A percentile compares a stretch with the other conserved stretches of the same genome.
Evolutionary conservation across 192 early-diverging fungal species (phyloP).

Genomic region (Geranomyces michiganensis): DNA sequence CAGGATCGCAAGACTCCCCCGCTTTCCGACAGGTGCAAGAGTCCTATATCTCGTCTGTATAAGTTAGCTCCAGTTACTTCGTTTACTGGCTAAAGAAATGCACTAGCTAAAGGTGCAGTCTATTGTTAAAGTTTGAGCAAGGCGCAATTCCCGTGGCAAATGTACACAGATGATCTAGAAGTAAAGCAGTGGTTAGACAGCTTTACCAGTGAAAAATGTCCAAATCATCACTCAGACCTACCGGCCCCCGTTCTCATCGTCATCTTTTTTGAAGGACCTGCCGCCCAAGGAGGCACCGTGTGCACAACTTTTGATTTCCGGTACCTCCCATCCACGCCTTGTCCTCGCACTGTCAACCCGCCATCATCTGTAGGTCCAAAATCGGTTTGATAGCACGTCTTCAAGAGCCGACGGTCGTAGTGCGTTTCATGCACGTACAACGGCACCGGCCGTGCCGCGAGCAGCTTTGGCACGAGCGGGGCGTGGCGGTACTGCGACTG

Average conservation of each 20-base stretch:
- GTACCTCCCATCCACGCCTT: neutral
- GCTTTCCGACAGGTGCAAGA: too few species aligned
- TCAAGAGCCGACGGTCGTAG: slow-evolving; percentile 5
- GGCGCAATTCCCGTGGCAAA: slow-evolving; percentile 19
- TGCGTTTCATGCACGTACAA: neutral
- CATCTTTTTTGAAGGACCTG: neutral
- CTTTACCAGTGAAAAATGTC: neutral
- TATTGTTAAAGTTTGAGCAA: slow-evolving; percentile 1
- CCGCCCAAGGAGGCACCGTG: neutral
- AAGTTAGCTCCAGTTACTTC: too few species aligned
- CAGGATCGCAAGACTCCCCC: too few species aligned
- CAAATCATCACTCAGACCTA: neutral
- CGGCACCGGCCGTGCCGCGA: neutral
- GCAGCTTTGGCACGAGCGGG: neutral
- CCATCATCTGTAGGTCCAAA: slow-evolving; percentile 4
- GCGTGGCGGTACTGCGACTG: neutral
- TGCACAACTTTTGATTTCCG: neutral
- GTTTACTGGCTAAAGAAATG: too few species aligned
- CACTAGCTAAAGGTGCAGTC: neutral
- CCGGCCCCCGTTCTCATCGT: slow-evolving; percentile 14
- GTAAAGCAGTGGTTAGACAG: neutral
- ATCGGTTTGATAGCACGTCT: slow-evolving; percentile 14
- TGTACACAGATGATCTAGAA: slow-evolving; percentile 16
- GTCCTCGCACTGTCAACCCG: neutral
- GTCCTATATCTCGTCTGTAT: too few species aligned